phyloP scores from a whole-genome alignment of 257 asterid species.

The Cinchona pubescens region DNA sequence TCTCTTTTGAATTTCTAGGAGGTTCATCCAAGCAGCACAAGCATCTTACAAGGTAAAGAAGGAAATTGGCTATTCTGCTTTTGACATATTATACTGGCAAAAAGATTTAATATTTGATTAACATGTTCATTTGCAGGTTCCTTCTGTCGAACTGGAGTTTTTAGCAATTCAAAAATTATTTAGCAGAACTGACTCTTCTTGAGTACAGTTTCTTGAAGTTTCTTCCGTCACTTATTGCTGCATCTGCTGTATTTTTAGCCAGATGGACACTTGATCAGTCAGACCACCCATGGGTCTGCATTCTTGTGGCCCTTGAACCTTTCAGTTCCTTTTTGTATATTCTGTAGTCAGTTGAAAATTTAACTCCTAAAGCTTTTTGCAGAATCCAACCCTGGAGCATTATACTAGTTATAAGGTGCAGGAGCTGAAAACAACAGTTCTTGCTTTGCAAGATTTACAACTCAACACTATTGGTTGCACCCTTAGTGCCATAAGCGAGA shows the following conservation, averaged over 20 bases:
- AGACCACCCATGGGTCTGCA: constrained; percentile 87
- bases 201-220: constrained; percentile 79
- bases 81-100: neutral
- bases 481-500: constrained; percentile 66
- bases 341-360: constrained; percentile 10
- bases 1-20: constrained; percentile 43
- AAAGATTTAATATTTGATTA: constrained; percentile 17
- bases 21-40: constrained; percentile 98
- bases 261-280: constrained; percentile 97
- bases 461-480: constrained; percentile 47
- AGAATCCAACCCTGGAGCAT: constrained; percentile 87
- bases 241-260: constrained; percentile 91
- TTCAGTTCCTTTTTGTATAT: neutral
- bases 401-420: constrained; percentile 59
- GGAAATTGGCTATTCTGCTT: constrained; percentile 5
- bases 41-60: constrained; percentile 62
- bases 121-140: constrained; percentile 53
- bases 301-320: constrained; percentile 19
- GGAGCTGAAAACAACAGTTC: constrained; percentile 58
- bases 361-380: constrained; percentile 26
- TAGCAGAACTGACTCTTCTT: constrained; percentile 77
- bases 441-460: constrained; percentile 66
- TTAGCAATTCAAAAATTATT: constrained; percentile 86
- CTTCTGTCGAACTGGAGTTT: constrained; percentile 88
- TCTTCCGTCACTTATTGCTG: constrained; percentile 88